A percentile compares a stretch with the other conserved stretches of the same genome.
Conservation (phyloP, 495 filamentous ascomycete species). For the Lasiosphaeris hirsuta region DNA sequence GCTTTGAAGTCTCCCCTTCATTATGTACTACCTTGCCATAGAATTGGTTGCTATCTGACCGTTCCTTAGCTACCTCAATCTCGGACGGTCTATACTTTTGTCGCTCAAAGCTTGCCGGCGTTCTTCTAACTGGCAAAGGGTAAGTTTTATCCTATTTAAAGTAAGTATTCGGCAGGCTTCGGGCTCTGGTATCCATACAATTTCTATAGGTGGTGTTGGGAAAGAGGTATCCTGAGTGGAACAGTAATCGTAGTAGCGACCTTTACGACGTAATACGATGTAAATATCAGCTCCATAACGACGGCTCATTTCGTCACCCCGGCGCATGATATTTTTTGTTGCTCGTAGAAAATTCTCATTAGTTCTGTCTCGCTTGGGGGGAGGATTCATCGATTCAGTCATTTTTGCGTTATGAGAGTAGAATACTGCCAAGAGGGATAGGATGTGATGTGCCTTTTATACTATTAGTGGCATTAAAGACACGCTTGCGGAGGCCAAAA, state of each 20-base stretch:
- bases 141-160: constrained; percentile 2
- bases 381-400: neutral
- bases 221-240: constrained; percentile 3
- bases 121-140: constrained; percentile 6
- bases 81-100: neutral
- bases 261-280: constrained; percentile 1
- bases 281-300: constrained; percentile 5
- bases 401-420: constrained; percentile 1
- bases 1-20: neutral
- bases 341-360: constrained; percentile 3
- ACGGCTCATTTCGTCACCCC: constrained; percentile 3
- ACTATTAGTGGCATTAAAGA: neutral
- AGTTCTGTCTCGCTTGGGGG: neutral
- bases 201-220: constrained; percentile 2
- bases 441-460: constrained; percentile 1
- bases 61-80: neutral
- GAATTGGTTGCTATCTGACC: neutral
- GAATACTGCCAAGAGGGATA: neutral
- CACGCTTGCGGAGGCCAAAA: too few species aligned
- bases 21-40: neutral
- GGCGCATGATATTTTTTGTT: constrained; percentile 2
- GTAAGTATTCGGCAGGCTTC: constrained; percentile 1
- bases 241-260: constrained; percentile 5
- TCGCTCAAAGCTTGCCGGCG: constrained; percentile 3
- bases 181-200: constrained; percentile 3